These are phyloP conservation scores for Aspergillus sclerotioniger DNA, from an alignment of 495 filamentous ascomycete species.

Conservation along the genomic window DNA sequence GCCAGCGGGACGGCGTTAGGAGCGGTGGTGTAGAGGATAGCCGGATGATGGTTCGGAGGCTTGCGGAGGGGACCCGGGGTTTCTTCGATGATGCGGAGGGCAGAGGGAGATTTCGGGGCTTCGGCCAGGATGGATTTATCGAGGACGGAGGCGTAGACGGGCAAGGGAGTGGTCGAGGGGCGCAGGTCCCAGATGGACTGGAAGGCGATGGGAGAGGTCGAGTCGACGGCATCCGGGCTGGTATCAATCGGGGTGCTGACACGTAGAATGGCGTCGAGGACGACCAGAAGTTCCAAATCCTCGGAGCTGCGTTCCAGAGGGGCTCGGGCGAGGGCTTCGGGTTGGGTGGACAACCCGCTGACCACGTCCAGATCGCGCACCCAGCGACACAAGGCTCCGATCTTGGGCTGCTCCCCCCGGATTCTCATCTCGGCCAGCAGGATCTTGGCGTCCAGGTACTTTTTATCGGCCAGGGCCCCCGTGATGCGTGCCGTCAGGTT, in stretches of 20 bases:
- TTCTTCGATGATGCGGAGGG: constrained; percentile 33
- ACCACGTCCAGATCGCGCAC: constrained; percentile 41
- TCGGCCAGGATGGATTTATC: constrained; percentile 34
- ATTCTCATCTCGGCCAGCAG: constrained; percentile 40
- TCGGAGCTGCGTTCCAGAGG: constrained; percentile 24
- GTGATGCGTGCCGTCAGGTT: constrained; percentile 42
- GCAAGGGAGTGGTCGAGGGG: constrained; percentile 28
- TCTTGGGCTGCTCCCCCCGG: constrained; percentile 36
- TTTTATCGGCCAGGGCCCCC: constrained; percentile 33
- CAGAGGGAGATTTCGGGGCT: constrained; percentile 28
- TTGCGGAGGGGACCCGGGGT: constrained; percentile 37
- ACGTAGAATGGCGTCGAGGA: constrained; percentile 38
- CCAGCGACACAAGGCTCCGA: constrained; percentile 42
- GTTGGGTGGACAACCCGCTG: constrained; percentile 38
- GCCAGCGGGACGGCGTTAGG: constrained; percentile 34
- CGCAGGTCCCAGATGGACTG: constrained; percentile 42
- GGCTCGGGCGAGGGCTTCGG: constrained; percentile 18
- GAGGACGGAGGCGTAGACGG: constrained; percentile 35
- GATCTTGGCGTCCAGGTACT: constrained; percentile 36
- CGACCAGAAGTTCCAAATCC: constrained; percentile 30
- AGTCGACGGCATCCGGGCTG: constrained; percentile 24
- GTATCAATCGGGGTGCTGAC: constrained; percentile 37
- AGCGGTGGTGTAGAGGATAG: constrained; percentile 36
- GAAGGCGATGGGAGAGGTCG: constrained; percentile 36
- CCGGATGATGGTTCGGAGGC: constrained; percentile 40